Evolutionary conservation across 208 protist genomes (phyloP).

Genomic region (Trypanosoma melophagium): DNA sequence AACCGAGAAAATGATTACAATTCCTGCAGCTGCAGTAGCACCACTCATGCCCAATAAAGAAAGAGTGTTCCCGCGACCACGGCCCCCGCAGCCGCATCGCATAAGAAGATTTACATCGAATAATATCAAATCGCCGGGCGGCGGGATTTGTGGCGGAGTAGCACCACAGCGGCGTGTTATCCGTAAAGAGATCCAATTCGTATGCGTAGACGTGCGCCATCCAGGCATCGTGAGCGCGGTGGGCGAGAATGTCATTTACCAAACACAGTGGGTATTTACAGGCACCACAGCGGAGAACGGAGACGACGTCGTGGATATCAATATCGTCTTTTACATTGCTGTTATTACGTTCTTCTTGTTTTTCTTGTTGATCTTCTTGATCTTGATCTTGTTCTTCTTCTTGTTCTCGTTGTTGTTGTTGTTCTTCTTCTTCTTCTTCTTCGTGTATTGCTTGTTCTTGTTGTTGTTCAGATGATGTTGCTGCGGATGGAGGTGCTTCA

Average conservation of each 20-base stretch:
- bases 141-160: conserved; percentile 83
- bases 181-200: conserved; percentile 69
- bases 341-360: too few species aligned
- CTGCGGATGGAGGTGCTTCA: too few species aligned
- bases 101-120: conserved; percentile 31
- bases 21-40: conserved; percentile 49
- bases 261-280: not conserved
- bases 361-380: too few species aligned
- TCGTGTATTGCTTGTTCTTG: too few species aligned
- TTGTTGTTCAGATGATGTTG: too few species aligned
- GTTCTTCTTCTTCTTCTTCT: too few species aligned
- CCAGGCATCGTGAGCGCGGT: conserved; percentile 38
- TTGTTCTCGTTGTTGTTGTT: too few species aligned
- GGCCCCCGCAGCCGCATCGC: conserved; percentile 22
- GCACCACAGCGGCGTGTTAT: conserved; percentile 47
- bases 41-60: conserved; percentile 80
- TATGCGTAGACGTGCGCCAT: conserved; percentile 69
- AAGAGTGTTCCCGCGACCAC: conserved; percentile 75
- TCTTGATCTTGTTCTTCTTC: too few species aligned
- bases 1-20: conserved; percentile 75
- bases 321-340: too few species aligned
- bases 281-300: not conserved
- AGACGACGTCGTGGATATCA: not conserved
- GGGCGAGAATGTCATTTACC: conserved; percentile 43
- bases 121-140: conserved; percentile 64